These are phyloP conservation scores for Cardiospermum halicacabum DNA, from an alignment of 345 rosid species.

Conservation along the genomic window DNA sequence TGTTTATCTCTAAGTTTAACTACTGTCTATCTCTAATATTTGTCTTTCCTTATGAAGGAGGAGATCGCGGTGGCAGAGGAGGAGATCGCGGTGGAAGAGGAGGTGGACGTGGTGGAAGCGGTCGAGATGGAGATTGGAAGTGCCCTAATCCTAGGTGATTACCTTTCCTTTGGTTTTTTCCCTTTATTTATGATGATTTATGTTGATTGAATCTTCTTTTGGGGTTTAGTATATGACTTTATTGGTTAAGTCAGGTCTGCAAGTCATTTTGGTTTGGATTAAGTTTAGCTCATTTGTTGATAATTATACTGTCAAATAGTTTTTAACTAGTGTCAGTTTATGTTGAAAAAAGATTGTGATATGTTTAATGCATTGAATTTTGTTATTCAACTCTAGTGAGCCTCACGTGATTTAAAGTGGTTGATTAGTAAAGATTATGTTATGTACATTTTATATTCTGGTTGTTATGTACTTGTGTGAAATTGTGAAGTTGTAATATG, in stretches of 20 bases:
- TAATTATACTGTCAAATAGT: not conserved
- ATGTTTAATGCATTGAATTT: not conserved
- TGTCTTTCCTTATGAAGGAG: slow-evolving; percentile 36
- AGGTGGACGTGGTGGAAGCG: slow-evolving; percentile 65
- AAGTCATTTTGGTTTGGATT: not conserved
- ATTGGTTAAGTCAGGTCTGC: not conserved
- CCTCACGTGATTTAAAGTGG: not conserved
- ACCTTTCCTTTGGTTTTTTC: not conserved
- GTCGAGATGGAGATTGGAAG: slow-evolving; percentile 95
- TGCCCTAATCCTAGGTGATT: slow-evolving; percentile 83
- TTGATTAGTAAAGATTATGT: not conserved
- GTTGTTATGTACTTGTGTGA: slow-evolving; percentile 1
- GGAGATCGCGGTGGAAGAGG: slow-evolving; percentile 56
- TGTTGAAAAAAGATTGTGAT: not conserved
- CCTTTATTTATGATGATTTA: not conserved
- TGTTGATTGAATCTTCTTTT: not conserved
- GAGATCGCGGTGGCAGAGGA: slow-evolving; percentile 73
- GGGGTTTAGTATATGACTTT: not conserved
- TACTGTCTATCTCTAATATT: not conserved
- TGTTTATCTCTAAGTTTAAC: not conserved
- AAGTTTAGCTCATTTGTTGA: not conserved
- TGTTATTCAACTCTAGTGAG: too few relatives aligned
- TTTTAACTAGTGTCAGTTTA: not conserved
- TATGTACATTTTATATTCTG: not conserved
- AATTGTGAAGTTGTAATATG: slow-evolving; percentile 25